Base-by-base conservation (phyloP, 805 yeast genomes). In the Candida quercuum region DNA sequence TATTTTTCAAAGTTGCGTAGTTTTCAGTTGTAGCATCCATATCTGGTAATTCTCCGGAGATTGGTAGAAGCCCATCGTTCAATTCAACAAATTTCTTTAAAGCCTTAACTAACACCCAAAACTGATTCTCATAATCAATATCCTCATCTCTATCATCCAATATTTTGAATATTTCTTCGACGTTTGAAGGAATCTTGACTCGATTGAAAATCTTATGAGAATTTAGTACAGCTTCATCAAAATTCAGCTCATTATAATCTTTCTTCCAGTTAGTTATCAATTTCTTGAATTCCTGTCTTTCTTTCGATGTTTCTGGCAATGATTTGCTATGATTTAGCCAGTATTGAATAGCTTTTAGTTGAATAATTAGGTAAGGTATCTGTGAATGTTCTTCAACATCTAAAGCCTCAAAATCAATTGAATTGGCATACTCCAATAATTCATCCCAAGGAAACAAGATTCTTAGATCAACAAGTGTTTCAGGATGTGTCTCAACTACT, bases 1-100 rank as follows among this genome's bases (percentile, higher is more conserved):
- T 48, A 0, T 51, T 51, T 54, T 79, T 83, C 26, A 91, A 59
- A 8, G 51, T 56, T 3, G 81, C 65, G 55, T 84, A 91, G 38
- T 66, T 66, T 8, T 60, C 57, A 0, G 96, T 81, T 43, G 78
- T 76, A 0, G 95, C 75, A 16, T 85, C 82, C 96, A 91, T 91
- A 56, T 89, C 98, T 0, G 96, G 95, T 6, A 89, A 54, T 1
- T 64, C 71, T 0, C 95, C 96, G 3, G 81, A 68, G 2, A 86
- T 58, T 0, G 96, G 95, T n/a, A 86, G 63, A 5, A 61, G 54
- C 1, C 64, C 60, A 4, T 53, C 48, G 32, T 59, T 51, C 14
- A 57, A 51, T 17, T 63, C 58, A 0, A 77, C 67, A 55, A 78
- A 87, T 7, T 46, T 42, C 30, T 68, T 61, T 35, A 86, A 61